These are phyloP conservation scores for Calonectria fujianensis DNA, from an alignment of 2,329 filamentous ascomycete genomes.

Conservation along the genomic window DNA sequence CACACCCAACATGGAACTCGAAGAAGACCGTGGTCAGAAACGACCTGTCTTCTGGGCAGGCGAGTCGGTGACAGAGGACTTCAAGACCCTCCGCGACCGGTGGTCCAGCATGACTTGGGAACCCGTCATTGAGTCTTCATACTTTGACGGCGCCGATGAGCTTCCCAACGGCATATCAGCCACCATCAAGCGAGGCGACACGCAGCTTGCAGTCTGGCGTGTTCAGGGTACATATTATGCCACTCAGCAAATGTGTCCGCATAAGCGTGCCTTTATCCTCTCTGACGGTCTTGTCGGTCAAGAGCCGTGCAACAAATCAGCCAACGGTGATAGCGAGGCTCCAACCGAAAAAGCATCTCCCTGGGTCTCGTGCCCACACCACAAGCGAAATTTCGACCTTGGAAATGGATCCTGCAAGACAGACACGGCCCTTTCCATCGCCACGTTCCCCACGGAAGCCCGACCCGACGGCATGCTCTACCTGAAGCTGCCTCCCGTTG, in stretches of 20 bases:
- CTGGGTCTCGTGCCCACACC: slow-evolving; percentile 91
- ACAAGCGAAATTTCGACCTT: slow-evolving; percentile 93
- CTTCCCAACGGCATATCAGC: slow-evolving; percentile 83
- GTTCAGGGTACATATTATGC: slow-evolving; percentile 88
- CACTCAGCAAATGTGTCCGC: slow-evolving; percentile 95
- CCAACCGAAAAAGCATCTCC: slow-evolving; percentile 62
- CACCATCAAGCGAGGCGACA: slow-evolving; percentile 89
- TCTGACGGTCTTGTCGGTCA: slow-evolving; percentile 90
- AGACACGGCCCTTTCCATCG: slow-evolving; percentile 85
- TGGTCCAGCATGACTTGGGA: slow-evolving; percentile 83
- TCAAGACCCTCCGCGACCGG: slow-evolving; percentile 77
- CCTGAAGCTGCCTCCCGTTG: slow-evolving; percentile 85
- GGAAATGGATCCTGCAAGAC: slow-evolving; percentile 83
- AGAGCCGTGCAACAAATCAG: slow-evolving; percentile 61
- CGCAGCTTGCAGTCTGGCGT: slow-evolving; percentile 91
- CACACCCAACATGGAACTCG: slow-evolving; percentile 80
- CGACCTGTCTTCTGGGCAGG: slow-evolving; percentile 87
- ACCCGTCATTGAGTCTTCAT: slow-evolving; percentile 81
- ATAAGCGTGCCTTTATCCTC: slow-evolving; percentile 93
- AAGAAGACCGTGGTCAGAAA: slow-evolving; percentile 82
- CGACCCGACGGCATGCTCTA: slow-evolving; percentile 85
- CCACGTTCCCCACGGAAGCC: slow-evolving; percentile 86
- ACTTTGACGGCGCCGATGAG: slow-evolving; percentile 80
- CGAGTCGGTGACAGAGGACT: slow-evolving; percentile 81
- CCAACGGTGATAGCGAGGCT: slow-evolving; percentile 57